A percentile compares a stretch with the other conserved stretches of the same genome.
Evolutionary conservation across 345 rosid species (phyloP).

Genomic region (Tarenaya hassleriana): DNA sequence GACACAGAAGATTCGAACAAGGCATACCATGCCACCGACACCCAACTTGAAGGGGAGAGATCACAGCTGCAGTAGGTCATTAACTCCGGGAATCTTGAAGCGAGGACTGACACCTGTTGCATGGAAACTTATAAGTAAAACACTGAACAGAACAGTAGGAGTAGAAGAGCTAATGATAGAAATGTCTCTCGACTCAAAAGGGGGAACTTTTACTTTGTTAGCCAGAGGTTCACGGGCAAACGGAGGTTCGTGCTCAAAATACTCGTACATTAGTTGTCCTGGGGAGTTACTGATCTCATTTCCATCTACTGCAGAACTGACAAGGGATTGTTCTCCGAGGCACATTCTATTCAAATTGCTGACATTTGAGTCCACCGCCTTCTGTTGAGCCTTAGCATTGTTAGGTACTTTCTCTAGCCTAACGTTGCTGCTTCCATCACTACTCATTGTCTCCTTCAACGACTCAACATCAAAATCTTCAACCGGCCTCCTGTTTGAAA

Average conservation of each 20-base stretch:
- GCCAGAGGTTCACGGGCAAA: slow-evolving; percentile 78
- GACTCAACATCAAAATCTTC: slow-evolving; percentile 68
- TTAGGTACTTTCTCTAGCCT: slow-evolving; percentile 37
- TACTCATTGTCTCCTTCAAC: slow-evolving; percentile 49
- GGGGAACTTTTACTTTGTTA: slow-evolving; percentile 46
- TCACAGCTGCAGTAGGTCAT: slow-evolving; percentile 73
- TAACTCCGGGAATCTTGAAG: slow-evolving; percentile 69
- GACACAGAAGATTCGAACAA: not conserved
- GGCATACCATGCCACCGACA: slow-evolving; percentile 88
- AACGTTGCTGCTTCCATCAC: slow-evolving; percentile 55
- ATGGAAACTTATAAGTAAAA: slow-evolving; percentile 1
- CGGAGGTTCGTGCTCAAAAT: slow-evolving; percentile 70
- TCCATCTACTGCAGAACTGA: slow-evolving; percentile 59
- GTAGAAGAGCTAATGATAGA: not conserved
- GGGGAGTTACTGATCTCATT: slow-evolving; percentile 44
- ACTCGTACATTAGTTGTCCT: slow-evolving; percentile 57
- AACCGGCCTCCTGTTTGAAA: slow-evolving; percentile 42
- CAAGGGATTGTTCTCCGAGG: slow-evolving; percentile 32
- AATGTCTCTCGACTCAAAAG: not conserved
- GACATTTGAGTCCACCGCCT: slow-evolving; percentile 28
- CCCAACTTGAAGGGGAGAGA: slow-evolving; percentile 79
- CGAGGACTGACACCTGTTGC: slow-evolving; percentile 59
- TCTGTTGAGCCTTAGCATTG: slow-evolving; percentile 32
- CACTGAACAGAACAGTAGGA: not conserved
- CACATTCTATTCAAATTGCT: slow-evolving; percentile 42